These are phyloP conservation scores for Corylus avellana DNA, from an alignment of 306 rosid species.

Conservation along the genomic window DNA sequence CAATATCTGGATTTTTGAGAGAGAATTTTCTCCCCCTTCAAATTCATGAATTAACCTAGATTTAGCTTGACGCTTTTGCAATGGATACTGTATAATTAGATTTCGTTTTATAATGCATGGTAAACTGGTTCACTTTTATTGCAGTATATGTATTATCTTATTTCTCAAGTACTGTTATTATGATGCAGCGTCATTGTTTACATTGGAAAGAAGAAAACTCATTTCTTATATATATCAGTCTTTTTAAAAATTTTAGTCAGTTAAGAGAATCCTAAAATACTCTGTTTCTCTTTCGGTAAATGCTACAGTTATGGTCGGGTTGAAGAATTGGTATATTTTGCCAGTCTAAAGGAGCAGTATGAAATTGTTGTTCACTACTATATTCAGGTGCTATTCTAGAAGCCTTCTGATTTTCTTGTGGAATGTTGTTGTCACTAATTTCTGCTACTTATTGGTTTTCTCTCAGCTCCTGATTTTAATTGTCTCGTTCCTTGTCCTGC, in stretches of 20 bases:
- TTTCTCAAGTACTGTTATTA: neutral
- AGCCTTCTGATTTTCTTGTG: slow-evolving; percentile 10
- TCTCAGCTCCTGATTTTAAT: neutral
- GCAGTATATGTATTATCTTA: neutral
- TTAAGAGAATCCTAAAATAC: slow-evolving; percentile 21
- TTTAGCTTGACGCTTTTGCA: neutral
- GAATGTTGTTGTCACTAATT: slow-evolving; percentile 5
- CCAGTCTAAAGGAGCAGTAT: slow-evolving; percentile 86
- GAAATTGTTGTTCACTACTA: slow-evolving; percentile 93
- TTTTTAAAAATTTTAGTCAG: slow-evolving; percentile 21
- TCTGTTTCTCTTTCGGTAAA: slow-evolving; percentile 31
- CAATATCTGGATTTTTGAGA: neutral
- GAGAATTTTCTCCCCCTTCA: neutral
- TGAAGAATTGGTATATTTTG: slow-evolving; percentile 94
- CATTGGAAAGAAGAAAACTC: neutral
- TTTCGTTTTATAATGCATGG: neutral
- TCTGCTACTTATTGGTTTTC: neutral
- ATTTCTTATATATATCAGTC: neutral
- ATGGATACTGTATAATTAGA: neutral
- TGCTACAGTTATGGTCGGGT: slow-evolving; percentile 89
- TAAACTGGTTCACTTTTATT: neutral
- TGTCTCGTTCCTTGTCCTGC: slow-evolving; percentile 1
- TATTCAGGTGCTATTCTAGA: slow-evolving; percentile 69
- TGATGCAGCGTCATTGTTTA: neutral
- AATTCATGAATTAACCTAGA: neutral